These are phyloP conservation scores for Diplocarpon rosae DNA, from an alignment of 2,329 filamentous ascomycete genomes.

Conservation along the genomic window DNA sequence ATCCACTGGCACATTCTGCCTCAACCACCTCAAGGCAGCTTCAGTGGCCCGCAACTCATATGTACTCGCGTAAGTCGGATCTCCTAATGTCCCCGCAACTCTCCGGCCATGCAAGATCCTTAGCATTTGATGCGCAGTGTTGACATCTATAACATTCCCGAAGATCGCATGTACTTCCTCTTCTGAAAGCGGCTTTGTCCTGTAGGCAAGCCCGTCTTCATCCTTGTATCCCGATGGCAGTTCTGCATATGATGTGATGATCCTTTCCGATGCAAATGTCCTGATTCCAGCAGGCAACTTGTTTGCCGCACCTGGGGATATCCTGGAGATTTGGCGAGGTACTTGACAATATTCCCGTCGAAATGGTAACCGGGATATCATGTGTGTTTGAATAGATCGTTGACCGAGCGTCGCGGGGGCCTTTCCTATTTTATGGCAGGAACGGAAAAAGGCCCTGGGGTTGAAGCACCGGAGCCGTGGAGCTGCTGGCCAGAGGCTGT, in stretches of 20 bases:
- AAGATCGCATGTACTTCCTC: conserved; percentile 40
- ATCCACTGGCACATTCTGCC: conserved; percentile 43
- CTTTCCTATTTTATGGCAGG: conserved; percentile 19
- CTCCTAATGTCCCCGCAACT: conserved; percentile 52
- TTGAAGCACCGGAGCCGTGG: conserved; percentile 19
- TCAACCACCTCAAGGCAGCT: conserved; percentile 43
- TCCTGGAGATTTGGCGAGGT: neutral
- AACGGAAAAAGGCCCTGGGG: conserved; percentile 13
- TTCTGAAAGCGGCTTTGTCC: conserved; percentile 36
- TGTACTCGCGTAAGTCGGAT: conserved; percentile 35
- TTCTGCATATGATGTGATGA: conserved; percentile 44
- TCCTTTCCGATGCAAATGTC: conserved; percentile 10
- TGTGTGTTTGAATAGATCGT: conserved; percentile 11
- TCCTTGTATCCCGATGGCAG: conserved; percentile 48
- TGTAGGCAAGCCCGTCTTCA: conserved; percentile 42
- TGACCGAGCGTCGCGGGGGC: conserved; percentile 18
- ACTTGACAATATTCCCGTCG: neutral
- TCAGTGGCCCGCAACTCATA: conserved; percentile 29
- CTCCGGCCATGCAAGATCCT: conserved; percentile 50
- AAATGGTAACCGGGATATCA: conserved; percentile 2
- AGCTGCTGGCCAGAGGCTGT: conserved; percentile 17
- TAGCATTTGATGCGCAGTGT: conserved; percentile 41
- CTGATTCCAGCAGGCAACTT: conserved; percentile 6
- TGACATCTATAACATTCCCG: conserved; percentile 34
- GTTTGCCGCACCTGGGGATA: neutral